Evolutionary conservation across 164 flowering plant genomes (phyloP).

Genomic region (Liquidambar formosana): DNA sequence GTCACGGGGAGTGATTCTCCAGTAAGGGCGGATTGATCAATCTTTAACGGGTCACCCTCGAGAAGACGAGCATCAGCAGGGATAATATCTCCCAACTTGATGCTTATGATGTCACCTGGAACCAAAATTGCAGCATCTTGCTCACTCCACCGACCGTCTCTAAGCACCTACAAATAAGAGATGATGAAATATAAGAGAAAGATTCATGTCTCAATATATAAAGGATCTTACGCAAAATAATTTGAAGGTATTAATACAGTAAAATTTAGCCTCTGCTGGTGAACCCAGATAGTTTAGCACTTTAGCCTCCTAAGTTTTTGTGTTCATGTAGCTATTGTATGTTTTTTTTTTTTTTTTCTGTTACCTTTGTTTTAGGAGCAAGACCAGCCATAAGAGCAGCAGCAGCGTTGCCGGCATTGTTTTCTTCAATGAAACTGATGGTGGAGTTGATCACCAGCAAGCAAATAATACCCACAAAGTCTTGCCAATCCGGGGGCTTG

Average conservation of each 20-base stretch:
- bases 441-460: conserved; percentile 74
- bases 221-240: background rate
- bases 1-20: conserved; percentile 83
- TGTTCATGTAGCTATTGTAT: background rate
- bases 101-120: conserved; percentile 72
- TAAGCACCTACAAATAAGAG: conserved; percentile 41
- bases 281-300: too few relatives aligned
- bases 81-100: conserved; percentile 68
- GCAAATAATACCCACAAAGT: conserved; percentile 64
- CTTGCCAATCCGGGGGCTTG: conserved; percentile 75
- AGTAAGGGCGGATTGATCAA: conserved; percentile 76
- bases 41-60: conserved; percentile 75
- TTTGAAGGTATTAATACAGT: background rate
- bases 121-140: conserved; percentile 68
- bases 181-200: background rate
- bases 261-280: too few relatives aligned
- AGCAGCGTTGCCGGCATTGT: conserved; percentile 83
- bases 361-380: conserved; percentile 80
- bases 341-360: background rate
- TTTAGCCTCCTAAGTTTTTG: background rate
- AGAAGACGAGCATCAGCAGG: conserved; percentile 90
- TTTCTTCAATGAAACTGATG: conserved; percentile 79
- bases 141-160: conserved; percentile 75
- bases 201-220: too few relatives aligned
- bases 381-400: conserved; percentile 86